Evolutionary conservation across 73 alveolate genomes (phyloP).

Genomic region (Breviolum minutum): DNA sequence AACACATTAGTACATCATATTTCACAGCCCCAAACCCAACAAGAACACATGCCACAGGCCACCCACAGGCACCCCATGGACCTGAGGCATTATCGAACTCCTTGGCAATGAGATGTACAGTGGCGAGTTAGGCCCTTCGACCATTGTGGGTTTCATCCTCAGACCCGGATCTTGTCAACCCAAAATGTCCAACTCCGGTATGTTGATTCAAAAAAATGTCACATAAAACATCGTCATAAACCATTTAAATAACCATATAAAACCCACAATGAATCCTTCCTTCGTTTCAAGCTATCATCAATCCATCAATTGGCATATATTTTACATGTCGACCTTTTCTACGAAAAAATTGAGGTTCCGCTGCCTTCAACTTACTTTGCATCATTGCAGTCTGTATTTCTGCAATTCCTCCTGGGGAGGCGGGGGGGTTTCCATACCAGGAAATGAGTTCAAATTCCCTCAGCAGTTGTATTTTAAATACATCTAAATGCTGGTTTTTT

Average conservation of each 20-base stretch:
- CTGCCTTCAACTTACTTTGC: constrained; percentile 92
- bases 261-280: too few relatives aligned
- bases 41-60: neutral
- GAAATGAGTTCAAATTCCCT: neutral
- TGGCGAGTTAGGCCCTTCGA: constrained; percentile 93
- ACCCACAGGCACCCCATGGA: neutral
- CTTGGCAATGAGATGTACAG: constrained; percentile 77
- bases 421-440: neutral
- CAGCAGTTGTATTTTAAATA: neutral
- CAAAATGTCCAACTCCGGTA: neutral
- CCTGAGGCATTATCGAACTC: constrained; percentile 83
- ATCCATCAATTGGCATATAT: too few relatives aligned
- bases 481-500: too few relatives aligned
- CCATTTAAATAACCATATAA: too few relatives aligned
- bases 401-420: constrained; percentile 96
- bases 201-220: too few relatives aligned
- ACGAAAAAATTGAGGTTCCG: too few relatives aligned
- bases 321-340: too few relatives aligned
- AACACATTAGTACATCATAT: too few relatives aligned
- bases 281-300: too few relatives aligned
- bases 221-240: too few relatives aligned
- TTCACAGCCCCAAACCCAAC: neutral
- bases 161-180: neutral
- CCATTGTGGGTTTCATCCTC: constrained; percentile 66
- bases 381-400: constrained; percentile 92